These are phyloP conservation scores for Kodamaea nitidulidarum DNA, from an alignment of 805 yeast genomes.

Conservation along the genomic window DNA sequence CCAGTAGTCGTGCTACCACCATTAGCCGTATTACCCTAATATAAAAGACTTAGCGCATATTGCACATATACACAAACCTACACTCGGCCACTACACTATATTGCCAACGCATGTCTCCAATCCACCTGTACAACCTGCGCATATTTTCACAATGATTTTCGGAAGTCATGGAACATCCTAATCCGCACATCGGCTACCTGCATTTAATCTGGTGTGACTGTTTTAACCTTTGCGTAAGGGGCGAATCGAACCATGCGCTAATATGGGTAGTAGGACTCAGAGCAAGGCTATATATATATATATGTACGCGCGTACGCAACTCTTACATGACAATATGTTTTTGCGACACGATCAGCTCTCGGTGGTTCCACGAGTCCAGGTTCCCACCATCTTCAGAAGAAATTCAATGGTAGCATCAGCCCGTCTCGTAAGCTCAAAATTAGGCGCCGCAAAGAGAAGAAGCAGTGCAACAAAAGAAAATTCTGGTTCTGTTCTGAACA, in stretches of 20 bases:
- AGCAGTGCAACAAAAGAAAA: constrained; percentile 8
- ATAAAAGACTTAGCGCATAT: too few relatives aligned
- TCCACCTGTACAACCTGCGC: too few relatives aligned
- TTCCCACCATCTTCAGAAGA: constrained; percentile 4
- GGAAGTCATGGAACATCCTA: constrained; percentile 1
- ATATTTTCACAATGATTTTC: too few relatives aligned
- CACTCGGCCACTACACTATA: background rate
- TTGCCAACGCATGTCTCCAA: background rate
- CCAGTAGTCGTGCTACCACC: too few relatives aligned
- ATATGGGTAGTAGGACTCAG: background rate
- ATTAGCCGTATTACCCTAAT: too few relatives aligned
- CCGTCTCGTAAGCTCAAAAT: constrained; percentile 6
- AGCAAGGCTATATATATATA: background rate
- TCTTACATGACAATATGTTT: background rate
- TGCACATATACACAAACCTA: too few relatives aligned
- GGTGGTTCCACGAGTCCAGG: constrained; percentile 5
- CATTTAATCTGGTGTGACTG: background rate
- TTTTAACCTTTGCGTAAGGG: background rate
- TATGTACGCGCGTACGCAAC: too few relatives aligned
- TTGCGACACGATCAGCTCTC: constrained; percentile 3
- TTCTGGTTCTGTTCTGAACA: constrained; percentile 1
- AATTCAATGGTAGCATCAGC: background rate
- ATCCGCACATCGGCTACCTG: background rate
- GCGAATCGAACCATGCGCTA: constrained; percentile 1
- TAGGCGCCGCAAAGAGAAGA: constrained; percentile 5